A percentile compares a stretch with the other conserved stretches of the same genome.
Evolutionary conservation across 495 filamentous ascomycete genomes (phyloP).

Genomic region (Copromyces sp.): DNA sequence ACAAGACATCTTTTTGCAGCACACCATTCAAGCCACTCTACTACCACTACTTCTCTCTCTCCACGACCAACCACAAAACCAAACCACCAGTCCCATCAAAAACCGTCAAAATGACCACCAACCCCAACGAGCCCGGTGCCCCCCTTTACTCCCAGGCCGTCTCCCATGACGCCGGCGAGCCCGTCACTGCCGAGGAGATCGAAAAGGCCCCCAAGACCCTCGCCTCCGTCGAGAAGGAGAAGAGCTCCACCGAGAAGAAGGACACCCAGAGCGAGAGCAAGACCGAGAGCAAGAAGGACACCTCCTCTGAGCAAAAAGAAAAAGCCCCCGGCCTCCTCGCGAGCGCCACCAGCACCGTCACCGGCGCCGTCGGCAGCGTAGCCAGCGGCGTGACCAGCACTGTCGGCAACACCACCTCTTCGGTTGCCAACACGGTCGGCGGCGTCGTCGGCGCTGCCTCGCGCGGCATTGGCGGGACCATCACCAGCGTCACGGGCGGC

Average conservation of each 20-base stretch:
- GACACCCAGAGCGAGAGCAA: neutral
- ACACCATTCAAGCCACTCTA: neutral
- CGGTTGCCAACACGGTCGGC: constrained; percentile 60
- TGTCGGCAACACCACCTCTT: constrained; percentile 47
- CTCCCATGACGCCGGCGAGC: neutral
- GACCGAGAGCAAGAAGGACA: neutral
- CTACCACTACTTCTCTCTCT: neutral
- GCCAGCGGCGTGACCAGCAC: constrained; percentile 47
- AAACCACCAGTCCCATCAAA: neutral
- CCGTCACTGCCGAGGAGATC: neutral
- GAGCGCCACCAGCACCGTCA: constrained; percentile 22
- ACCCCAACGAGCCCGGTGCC: neutral
- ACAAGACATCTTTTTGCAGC: neutral
- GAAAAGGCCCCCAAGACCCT: neutral
- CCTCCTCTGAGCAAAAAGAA: neutral
- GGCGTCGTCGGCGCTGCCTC: constrained; percentile 58
- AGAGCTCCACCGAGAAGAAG: neutral
- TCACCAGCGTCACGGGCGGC: constrained; percentile 45
- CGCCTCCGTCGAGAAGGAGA: neutral
- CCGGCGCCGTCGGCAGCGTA: constrained; percentile 54
- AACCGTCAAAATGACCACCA: neutral
- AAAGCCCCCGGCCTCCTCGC: neutral
- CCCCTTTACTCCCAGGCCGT: neutral
- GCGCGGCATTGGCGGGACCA: constrained; percentile 34
- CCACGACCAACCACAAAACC: neutral